Conservation (phyloP, 176 grass and related monocot species). For the Lolium multiflorum region DNA sequence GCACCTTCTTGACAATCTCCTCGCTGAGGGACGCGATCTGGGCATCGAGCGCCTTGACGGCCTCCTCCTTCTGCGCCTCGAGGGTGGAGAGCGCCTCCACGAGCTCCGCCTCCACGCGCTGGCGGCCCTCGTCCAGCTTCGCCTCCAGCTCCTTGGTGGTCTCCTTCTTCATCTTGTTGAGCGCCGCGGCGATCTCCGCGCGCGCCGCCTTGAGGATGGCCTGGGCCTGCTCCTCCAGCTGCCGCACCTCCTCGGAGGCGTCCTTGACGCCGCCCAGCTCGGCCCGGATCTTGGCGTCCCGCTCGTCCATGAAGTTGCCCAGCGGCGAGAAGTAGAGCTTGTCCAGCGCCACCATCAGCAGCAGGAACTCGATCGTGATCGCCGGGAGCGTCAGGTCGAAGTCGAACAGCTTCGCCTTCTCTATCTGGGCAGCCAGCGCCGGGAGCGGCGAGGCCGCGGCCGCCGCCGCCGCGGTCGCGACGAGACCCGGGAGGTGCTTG, state of each 20-base stretch:
- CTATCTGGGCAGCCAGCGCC: slow-evolving; percentile 92
- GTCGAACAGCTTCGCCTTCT: slow-evolving; percentile 93
- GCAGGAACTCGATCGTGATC: slow-evolving; percentile 87
- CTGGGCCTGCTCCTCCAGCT: slow-evolving; percentile 82
- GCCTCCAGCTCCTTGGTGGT: slow-evolving; percentile 76
- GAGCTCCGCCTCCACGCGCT: slow-evolving; percentile 86
- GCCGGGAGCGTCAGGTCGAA: slow-evolving; percentile 91
- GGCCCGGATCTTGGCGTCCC: slow-evolving; percentile 86
- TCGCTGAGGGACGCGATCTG: slow-evolving; percentile 95
- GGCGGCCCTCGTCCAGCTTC: slow-evolving; percentile 81
- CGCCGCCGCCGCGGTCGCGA: slow-evolving; percentile 59
- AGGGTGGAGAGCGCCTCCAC: slow-evolving; percentile 72
- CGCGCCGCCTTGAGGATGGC: slow-evolving; percentile 85
- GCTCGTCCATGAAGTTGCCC: slow-evolving; percentile 96
- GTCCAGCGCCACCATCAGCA: slow-evolving; percentile 98
- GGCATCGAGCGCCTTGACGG: slow-evolving; percentile 76
- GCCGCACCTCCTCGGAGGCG: slow-evolving; percentile 88
- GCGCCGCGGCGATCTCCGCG: slow-evolving; percentile 90
- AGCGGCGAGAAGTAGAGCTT: slow-evolving; percentile 95
- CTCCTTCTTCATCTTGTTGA: slow-evolving; percentile 99
- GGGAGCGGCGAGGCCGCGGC: slow-evolving; percentile 66
- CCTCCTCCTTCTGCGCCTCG: slow-evolving; percentile 89
- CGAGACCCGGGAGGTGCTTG: slow-evolving; percentile 43
- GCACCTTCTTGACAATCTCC: slow-evolving; percentile 96
- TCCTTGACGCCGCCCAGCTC: slow-evolving; percentile 93